phyloP scores from a whole-genome alignment of 805 yeast genomes.

The Lipomyces yamadae region DNA sequence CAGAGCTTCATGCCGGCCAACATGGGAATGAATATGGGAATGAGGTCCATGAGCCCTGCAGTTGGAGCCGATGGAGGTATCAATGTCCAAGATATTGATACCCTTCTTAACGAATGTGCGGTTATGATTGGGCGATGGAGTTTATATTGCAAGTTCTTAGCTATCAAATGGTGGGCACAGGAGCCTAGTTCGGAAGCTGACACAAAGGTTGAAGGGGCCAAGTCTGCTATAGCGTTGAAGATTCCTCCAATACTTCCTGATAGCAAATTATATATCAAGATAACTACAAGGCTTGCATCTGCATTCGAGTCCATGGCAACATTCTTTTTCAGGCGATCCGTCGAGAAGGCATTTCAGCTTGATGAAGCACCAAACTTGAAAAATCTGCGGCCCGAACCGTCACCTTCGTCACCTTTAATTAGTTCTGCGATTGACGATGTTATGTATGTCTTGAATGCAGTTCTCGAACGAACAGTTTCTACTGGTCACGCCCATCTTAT shows the following conservation, averaged over 20 bases:
- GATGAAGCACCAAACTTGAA: slow-evolving; percentile 74
- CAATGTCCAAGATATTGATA: slow-evolving; percentile 69
- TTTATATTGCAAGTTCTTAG: slow-evolving; percentile 52
- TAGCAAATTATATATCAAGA: slow-evolving; percentile 62
- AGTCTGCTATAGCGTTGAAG: slow-evolving; percentile 20
- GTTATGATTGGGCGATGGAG: slow-evolving; percentile 86
- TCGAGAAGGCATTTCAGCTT: slow-evolving; percentile 77
- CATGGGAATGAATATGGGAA: slow-evolving; percentile 32
- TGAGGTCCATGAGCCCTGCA: slow-evolving; percentile 42
- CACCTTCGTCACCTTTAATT: slow-evolving; percentile 50
- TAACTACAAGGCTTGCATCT: slow-evolving; percentile 58
- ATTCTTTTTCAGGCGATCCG: slow-evolving; percentile 74
- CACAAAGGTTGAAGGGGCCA: not conserved
- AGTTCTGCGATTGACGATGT: slow-evolving; percentile 88
- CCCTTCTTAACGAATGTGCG: slow-evolving; percentile 69
- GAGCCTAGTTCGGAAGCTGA: slow-evolving; percentile 15
- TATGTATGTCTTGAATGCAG: slow-evolving; percentile 70
- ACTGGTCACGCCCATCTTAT: slow-evolving; percentile 69
- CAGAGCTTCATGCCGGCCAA: slow-evolving; percentile 42
- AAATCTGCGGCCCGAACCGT: slow-evolving; percentile 55
- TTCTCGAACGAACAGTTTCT: slow-evolving; percentile 67
- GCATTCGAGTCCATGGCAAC: slow-evolving; percentile 66
- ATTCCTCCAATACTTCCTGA: slow-evolving; percentile 59
- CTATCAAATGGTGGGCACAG: slow-evolving; percentile 37
- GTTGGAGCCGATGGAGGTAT: slow-evolving; percentile 41